These are phyloP conservation scores for Fistulifera solaris DNA, from an alignment of 108 stramenopile species.

Conservation along the genomic window DNA sequence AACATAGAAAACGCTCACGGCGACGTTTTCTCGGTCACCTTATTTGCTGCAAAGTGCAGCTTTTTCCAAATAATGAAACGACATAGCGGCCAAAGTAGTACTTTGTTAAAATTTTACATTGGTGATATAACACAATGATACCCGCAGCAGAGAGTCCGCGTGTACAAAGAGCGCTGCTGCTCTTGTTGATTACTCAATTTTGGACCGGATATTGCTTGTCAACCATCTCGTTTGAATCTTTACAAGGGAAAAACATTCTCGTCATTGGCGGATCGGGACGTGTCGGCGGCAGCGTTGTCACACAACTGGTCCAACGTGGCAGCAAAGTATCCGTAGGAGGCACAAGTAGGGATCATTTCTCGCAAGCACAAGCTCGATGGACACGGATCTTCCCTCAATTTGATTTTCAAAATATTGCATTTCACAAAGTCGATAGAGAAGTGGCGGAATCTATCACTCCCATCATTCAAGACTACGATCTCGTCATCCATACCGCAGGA, in stretches of 20 bases:
- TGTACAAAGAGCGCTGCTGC: no score
- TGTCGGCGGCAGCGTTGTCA: constrained; percentile 68
- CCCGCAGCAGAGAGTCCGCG: no score
- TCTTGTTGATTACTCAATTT: no score
- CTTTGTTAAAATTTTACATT: no score
- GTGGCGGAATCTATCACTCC: constrained; percentile 15
- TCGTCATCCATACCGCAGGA: constrained; percentile 78
- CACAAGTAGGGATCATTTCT: constrained; percentile 19
- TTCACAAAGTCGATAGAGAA: constrained; percentile 26
- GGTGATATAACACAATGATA: no score
- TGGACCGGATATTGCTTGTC: no score
- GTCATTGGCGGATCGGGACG: constrained; percentile 76
- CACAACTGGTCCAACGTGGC: constrained; percentile 30
- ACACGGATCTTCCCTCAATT: constrained; percentile 16
- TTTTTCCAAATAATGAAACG: no score
- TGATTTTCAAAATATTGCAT: constrained; percentile 15
- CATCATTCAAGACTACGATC: constrained; percentile 9
- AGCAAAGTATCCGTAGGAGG: constrained; percentile 40
- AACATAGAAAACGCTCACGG: no score
- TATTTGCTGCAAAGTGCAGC: no score
- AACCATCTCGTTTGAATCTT: constrained; percentile 10
- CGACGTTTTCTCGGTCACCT: no score
- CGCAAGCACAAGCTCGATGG: constrained; percentile 22
- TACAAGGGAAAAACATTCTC: constrained; percentile 25
- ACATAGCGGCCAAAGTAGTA: no score